Percentiles rank a stretch among this genome's conserved stretches.
Evolutionary conservation across 1,284 basidiomycete species (phyloP).

Genomic region (Cryptococcus amylolentus): DNA sequence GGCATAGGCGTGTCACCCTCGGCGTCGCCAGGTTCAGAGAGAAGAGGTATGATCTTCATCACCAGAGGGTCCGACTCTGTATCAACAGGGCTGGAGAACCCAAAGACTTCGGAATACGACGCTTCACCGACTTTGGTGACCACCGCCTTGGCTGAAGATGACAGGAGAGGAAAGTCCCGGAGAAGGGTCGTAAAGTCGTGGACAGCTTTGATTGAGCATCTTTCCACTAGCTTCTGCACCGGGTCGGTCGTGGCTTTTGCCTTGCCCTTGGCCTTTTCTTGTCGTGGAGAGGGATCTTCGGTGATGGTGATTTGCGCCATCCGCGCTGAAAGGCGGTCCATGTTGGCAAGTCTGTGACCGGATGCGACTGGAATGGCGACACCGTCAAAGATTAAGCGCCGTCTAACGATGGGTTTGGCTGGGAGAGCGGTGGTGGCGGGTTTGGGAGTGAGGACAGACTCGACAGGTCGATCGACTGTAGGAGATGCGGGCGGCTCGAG

Average conservation of each 20-base stretch:
- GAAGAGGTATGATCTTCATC: slow-evolving; percentile 31
- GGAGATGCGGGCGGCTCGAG: background rate
- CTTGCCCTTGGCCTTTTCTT: background rate
- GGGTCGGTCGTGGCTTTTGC: background rate
- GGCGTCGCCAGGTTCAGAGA: background rate
- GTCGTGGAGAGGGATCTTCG: background rate
- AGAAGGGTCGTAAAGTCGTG: slow-evolving; percentile 12
- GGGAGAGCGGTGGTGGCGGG: background rate
- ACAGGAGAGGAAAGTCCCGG: background rate
- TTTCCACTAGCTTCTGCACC: background rate
- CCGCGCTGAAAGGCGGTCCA: background rate
- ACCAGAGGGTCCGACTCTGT: slow-evolving; percentile 16
- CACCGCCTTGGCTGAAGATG: slow-evolving; percentile 36
- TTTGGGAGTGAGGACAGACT: no score
- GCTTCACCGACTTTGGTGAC: slow-evolving; percentile 86
- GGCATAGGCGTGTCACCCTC: slow-evolving; percentile 15
- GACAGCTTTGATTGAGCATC: slow-evolving; percentile 2
- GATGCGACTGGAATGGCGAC: slow-evolving; percentile 13
- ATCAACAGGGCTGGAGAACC: slow-evolving; percentile 52
- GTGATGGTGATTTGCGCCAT: slow-evolving; percentile 1
- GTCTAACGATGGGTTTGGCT: background rate
- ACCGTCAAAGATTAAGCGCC: slow-evolving; percentile 8
- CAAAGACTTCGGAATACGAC: slow-evolving; percentile 96
- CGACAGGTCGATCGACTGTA: no score
- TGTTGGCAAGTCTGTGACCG: background rate